A percentile compares a stretch with the other conserved stretches of the same genome.
These are phyloP conservation scores for Aspergillus sp. DNA, from an alignment of 2,329 filamentous ascomycete species.

Conservation along the genomic window DNA sequence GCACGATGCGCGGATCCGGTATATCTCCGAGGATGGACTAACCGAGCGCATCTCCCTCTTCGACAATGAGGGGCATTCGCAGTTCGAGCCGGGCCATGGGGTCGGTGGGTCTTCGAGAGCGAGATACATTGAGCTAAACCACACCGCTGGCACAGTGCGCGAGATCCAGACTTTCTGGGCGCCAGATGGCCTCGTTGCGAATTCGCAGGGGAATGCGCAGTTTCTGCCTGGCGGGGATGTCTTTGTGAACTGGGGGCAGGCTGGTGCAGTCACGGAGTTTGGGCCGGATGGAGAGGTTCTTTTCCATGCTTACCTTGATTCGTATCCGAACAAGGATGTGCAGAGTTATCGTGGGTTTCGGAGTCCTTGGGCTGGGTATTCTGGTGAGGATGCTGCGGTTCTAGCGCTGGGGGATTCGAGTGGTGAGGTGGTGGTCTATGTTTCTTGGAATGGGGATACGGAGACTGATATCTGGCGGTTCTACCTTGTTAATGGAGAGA, in stretches of 20 bases:
- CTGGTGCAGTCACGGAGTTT: constrained; percentile 20
- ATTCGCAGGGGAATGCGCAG: constrained; percentile 29
- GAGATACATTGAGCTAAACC: constrained; percentile 48
- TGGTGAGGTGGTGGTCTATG: constrained; percentile 41
- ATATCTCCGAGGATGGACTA: background rate
- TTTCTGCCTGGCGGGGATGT: constrained; percentile 24
- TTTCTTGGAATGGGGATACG: constrained; percentile 55
- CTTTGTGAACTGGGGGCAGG: constrained; percentile 33
- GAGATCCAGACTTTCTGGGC: constrained; percentile 4
- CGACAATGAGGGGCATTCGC: constrained; percentile 35
- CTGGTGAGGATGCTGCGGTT: constrained; percentile 31
- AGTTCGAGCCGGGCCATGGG: constrained; percentile 36
- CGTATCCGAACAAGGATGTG: constrained; percentile 15
- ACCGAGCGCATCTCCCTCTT: constrained; percentile 18
- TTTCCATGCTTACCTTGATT: constrained; percentile 35
- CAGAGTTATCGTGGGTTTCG: constrained; percentile 38
- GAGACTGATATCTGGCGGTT: constrained; percentile 43
- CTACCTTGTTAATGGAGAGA: background rate
- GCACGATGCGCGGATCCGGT: background rate
- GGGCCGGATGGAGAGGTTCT: constrained; percentile 25
- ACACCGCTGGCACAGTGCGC: constrained; percentile 12
- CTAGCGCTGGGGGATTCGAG: constrained; percentile 30
- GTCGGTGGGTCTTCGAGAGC: constrained; percentile 36
- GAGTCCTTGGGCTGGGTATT: constrained; percentile 37
- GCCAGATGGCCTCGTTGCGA: constrained; percentile 20